Evolutionary conservation across 495 filamentous ascomycete species (phyloP).

Genomic region (Neurospora sp.): DNA sequence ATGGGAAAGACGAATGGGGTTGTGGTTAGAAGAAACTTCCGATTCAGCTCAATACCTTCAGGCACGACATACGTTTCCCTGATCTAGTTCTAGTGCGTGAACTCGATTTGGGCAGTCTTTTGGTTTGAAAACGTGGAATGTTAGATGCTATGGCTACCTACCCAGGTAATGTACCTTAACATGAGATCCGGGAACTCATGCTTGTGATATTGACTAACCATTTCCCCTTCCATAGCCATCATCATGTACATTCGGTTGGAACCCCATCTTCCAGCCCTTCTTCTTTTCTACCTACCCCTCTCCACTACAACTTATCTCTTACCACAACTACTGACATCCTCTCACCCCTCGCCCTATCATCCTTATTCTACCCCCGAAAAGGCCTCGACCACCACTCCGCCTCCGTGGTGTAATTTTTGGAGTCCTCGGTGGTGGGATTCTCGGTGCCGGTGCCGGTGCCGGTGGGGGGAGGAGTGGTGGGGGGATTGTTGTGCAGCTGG

Average conservation of each 20-base stretch:
- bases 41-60: neutral
- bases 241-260: neutral
- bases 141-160: no score
- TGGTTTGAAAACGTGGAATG: neutral
- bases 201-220: neutral
- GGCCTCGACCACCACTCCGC: neutral
- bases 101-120: neutral
- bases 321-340: neutral
- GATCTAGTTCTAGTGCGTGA: neutral
- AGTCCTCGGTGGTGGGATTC: neutral
- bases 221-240: neutral
- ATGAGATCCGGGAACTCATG: neutral
- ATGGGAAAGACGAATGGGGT: neutral
- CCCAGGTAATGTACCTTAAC: neutral
- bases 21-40: neutral
- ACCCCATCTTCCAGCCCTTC: neutral
- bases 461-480: no score
- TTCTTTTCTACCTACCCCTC: neutral
- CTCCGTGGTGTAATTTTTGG: no score
- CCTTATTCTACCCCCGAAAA: neutral
- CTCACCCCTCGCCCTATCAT: neutral
- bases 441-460: neutral
- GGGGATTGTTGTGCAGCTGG: no score
- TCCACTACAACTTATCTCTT: neutral
- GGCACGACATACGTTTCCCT: neutral